Conservation (phyloP, 164 flowering plant genomes). For the Cinnamomum chago region DNA sequence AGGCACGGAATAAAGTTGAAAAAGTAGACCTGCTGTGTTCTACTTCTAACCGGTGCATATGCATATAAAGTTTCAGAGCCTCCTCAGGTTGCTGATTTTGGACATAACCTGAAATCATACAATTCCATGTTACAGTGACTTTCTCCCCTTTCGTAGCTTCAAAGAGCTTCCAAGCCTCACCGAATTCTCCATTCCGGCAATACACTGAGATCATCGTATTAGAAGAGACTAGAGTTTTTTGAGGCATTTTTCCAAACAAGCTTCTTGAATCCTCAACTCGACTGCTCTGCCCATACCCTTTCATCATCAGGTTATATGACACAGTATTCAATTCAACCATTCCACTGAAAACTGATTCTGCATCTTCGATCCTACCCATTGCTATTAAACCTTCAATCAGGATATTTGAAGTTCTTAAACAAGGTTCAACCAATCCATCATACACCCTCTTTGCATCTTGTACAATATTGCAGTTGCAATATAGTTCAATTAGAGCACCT, state of each 20-base stretch:
- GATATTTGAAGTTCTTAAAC: constrained; percentile 41
- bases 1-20: constrained; percentile 55
- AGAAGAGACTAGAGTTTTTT: constrained; percentile 32
- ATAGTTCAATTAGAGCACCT: constrained; percentile 54
- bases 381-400: constrained; percentile 41
- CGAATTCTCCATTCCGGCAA: constrained; percentile 44
- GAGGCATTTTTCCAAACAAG: constrained; percentile 47
- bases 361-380: constrained; percentile 45
- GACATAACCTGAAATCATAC: constrained; percentile 64
- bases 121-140: constrained; percentile 69
- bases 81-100: constrained; percentile 44
- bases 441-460: constrained; percentile 46
- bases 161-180: constrained; percentile 51
- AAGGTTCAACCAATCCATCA: constrained; percentile 21
- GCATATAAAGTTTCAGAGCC: constrained; percentile 43
- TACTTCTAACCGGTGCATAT: constrained; percentile 43
- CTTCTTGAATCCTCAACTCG: constrained; percentile 40
- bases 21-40: constrained; percentile 56
- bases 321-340: constrained; percentile 28
- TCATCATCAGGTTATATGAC: constrained; percentile 62
- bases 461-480: constrained; percentile 41
- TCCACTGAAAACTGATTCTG: constrained; percentile 37
- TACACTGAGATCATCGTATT: constrained; percentile 64
- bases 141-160: constrained; percentile 40
- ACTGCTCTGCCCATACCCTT: constrained; percentile 55